These are phyloP conservation scores for Xylaria sp. DNA, from an alignment of 2,329 filamentous ascomycete species.

Conservation along the genomic window DNA sequence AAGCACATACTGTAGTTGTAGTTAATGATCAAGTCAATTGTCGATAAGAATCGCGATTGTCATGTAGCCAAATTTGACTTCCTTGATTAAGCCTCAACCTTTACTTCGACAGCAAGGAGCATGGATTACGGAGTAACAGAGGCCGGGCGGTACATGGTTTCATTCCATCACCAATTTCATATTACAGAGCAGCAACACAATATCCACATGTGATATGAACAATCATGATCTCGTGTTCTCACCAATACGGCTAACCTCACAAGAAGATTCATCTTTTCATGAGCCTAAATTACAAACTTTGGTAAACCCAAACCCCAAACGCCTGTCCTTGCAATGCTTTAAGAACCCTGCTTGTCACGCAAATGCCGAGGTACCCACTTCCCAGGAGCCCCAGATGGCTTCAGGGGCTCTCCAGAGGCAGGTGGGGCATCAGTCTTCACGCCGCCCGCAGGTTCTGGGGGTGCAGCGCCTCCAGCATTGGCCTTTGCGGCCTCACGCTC, in stretches of 20 bases:
- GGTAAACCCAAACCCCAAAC: slow-evolving; percentile 41
- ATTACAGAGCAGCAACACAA: background rate
- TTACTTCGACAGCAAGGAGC: background rate
- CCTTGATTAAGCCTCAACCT: no score
- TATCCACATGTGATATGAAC: background rate
- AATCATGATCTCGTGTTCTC: slow-evolving; percentile 22
- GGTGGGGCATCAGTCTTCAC: slow-evolving; percentile 28
- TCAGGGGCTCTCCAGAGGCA: slow-evolving; percentile 52
- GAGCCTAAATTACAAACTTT: slow-evolving; percentile 39
- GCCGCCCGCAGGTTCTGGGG: slow-evolving; percentile 32
- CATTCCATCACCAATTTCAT: background rate
- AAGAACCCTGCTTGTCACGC: slow-evolving; percentile 45
- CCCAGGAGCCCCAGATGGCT: slow-evolving; percentile 58
- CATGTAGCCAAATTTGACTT: background rate
- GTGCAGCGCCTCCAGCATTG: slow-evolving; percentile 32
- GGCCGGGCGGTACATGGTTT: background rate
- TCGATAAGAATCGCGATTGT: no score
- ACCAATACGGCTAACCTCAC: slow-evolving; percentile 14
- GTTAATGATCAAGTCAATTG: no score
- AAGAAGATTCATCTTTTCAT: slow-evolving; percentile 32
- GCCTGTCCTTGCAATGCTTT: slow-evolving; percentile 38
- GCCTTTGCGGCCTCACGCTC: slow-evolving; percentile 67
- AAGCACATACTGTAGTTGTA: no score
- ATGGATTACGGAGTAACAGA: background rate
- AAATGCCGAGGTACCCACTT: slow-evolving; percentile 64